phyloP scores from a whole-genome alignment of 768 basidiomycete species.

The Serendipita sp. region DNA sequence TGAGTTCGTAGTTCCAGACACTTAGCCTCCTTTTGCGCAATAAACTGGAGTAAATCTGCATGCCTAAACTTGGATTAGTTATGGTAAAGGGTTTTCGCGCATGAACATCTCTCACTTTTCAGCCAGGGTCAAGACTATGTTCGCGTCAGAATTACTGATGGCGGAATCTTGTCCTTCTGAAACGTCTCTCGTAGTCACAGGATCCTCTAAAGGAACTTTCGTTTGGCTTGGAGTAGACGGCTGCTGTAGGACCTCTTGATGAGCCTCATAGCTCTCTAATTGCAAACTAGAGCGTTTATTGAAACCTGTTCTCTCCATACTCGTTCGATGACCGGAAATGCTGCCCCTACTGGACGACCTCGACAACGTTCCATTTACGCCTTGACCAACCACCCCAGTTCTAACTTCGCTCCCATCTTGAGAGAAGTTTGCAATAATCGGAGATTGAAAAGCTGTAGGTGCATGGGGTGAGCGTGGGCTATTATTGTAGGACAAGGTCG shows the following conservation, averaged over 20 bases:
- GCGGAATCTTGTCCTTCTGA: not conserved
- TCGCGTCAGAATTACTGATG: not conserved
- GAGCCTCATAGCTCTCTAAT: not conserved
- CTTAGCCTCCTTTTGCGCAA: slow-evolving; percentile 74
- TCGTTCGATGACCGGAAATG: not conserved
- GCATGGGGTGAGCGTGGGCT: slow-evolving; percentile 12
- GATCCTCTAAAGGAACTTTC: no score
- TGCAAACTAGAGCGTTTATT: not conserved
- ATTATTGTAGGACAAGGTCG: slow-evolving; percentile 22
- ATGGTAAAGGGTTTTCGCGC: not conserved
- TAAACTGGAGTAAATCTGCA: slow-evolving; percentile 63
- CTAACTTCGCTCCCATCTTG: not conserved
- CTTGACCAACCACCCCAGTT: not conserved
- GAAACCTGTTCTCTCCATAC: not conserved
- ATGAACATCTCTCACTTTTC: slow-evolving; percentile 41
- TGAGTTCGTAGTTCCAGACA: slow-evolving; percentile 69
- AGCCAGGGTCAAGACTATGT: slow-evolving; percentile 33
- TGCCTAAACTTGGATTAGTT: slow-evolving; percentile 31
- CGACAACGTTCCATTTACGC: not conserved
- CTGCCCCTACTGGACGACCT: not conserved
- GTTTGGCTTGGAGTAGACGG: not conserved
- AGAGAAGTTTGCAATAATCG: not conserved
- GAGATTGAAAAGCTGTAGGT: not conserved
- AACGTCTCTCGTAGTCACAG: no score
- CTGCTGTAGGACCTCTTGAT: not conserved